These are phyloP conservation scores for Paraphysoderma sedebokerense DNA, from an alignment of 371 early-diverging fungal species.

Conservation along the genomic window DNA sequence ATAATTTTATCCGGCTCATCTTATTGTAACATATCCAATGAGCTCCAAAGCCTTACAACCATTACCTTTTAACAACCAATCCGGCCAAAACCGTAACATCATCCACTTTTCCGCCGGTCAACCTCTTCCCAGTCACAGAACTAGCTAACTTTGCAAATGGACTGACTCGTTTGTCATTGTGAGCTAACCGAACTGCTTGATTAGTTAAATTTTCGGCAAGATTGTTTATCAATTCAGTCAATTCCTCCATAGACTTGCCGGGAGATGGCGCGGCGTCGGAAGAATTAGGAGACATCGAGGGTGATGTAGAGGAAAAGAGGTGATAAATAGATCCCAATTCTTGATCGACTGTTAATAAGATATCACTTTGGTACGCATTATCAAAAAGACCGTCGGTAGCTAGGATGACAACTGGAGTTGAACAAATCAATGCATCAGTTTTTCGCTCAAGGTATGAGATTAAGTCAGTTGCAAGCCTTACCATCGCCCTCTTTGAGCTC, in stretches of 20 bases:
- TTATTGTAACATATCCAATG: too few species aligned
- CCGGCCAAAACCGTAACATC: slow-evolving; percentile 3
- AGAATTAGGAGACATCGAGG: background rate
- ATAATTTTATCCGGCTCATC: too few species aligned
- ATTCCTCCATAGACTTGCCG: too few species aligned
- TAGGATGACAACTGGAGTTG: slow-evolving; percentile 3
- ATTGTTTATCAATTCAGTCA: too few species aligned
- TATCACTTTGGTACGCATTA: slow-evolving; percentile 1
- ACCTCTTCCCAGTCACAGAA: background rate
- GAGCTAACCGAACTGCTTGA: background rate
- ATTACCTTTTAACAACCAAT: slow-evolving; percentile 2
- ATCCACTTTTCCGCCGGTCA: slow-evolving; percentile 3
- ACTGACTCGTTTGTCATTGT: background rate
- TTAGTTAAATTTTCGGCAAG: background rate
- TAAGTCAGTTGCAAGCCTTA: too few species aligned
- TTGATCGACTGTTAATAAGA: background rate
- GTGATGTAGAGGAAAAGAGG: background rate
- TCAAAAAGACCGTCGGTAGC: slow-evolving; percentile 7
- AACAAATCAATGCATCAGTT: too few species aligned
- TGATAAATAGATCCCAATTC: background rate
- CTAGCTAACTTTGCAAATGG: background rate
- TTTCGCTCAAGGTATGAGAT: too few species aligned
- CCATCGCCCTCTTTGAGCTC: slow-evolving; percentile 3
- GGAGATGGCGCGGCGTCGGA: background rate
- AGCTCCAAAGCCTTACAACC: too few species aligned